These are phyloP conservation scores for Marasmius sp. DNA, from an alignment of 1,284 basidiomycete genomes.

Conservation along the genomic window DNA sequence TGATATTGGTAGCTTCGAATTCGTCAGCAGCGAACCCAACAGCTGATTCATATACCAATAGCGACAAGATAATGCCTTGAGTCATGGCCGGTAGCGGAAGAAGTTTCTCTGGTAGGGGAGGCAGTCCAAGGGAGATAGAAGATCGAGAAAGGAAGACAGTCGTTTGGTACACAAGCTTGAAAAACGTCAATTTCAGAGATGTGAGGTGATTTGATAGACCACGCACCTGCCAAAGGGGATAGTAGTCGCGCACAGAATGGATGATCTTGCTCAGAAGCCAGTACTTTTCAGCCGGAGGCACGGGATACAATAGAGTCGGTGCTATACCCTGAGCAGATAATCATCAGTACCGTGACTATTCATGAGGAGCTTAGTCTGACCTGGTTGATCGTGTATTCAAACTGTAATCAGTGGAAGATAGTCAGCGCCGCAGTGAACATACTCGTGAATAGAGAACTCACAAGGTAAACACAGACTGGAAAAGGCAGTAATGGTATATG, in stretches of 20 bases:
- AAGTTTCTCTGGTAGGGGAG: constrained; percentile 72
- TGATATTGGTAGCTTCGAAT: constrained; percentile 55
- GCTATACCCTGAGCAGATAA: constrained; percentile 65
- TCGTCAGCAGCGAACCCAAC: constrained; percentile 60
- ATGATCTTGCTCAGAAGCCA: constrained; percentile 77
- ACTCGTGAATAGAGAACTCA: constrained; percentile 35
- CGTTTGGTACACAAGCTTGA: constrained; percentile 80
- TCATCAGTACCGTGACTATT: background rate
- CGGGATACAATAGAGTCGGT: constrained; percentile 88
- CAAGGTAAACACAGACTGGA: constrained; percentile 75
- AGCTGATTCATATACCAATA: constrained; percentile 66
- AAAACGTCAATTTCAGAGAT: constrained; percentile 1
- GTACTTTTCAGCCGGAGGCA: constrained; percentile 63
- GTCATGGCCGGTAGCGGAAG: constrained; percentile 75
- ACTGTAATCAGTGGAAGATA: constrained; percentile 42
- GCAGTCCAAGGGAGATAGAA: constrained; percentile 84
- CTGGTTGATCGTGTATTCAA: constrained; percentile 93
- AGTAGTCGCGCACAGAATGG: constrained; percentile 88
- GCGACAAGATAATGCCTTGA: constrained; percentile 63
- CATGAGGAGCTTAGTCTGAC: constrained; percentile 33
- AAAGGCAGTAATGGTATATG: constrained; percentile 6
- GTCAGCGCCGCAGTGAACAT: background rate
- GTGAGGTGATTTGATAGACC: constrained; percentile 5
- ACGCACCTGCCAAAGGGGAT: constrained; percentile 88
- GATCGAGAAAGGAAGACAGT: constrained; percentile 97